Conservation (phyloP, 2,329 filamentous ascomycete species). For the Beauveria varroae region DNA sequence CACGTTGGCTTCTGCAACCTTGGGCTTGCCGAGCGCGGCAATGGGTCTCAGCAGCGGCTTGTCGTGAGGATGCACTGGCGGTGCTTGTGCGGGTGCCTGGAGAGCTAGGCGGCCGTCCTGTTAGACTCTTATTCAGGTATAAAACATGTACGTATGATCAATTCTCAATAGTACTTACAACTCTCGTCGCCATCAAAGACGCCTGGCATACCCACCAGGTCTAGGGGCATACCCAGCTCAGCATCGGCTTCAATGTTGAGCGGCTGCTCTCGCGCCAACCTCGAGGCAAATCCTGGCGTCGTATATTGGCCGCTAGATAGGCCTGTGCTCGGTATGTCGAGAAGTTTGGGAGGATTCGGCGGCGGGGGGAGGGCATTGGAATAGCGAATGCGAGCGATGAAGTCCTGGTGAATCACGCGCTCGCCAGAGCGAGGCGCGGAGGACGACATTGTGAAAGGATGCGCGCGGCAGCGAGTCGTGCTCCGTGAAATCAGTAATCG, state of each 20-base stretch:
- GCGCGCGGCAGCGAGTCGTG: conserved; percentile 9
- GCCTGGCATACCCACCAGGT: conserved; percentile 88
- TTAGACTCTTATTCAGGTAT: conserved; percentile 13
- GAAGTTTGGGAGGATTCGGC: conserved; percentile 88
- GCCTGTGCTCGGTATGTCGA: conserved; percentile 92
- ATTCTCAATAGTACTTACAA: conserved; percentile 47
- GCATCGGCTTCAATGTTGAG: conserved; percentile 96
- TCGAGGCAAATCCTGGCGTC: conserved; percentile 80
- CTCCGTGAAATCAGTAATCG: not conserved
- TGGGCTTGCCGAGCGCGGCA: conserved; percentile 76
- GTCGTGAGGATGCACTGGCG: conserved; percentile 74
- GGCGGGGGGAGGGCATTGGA: conserved; percentile 93
- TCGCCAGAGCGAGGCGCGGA: conserved; percentile 38
- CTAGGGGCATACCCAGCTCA: conserved; percentile 94
- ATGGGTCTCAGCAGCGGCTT: conserved; percentile 75
- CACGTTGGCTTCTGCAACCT: conserved; percentile 66
- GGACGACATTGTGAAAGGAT: conserved; percentile 23
- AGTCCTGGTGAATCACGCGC: conserved; percentile 78
- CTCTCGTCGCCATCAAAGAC: conserved; percentile 93
- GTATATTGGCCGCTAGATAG: conserved; percentile 83
- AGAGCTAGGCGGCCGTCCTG: conserved; percentile 52
- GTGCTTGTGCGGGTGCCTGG: conserved; percentile 64
- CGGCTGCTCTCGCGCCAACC: conserved; percentile 82
- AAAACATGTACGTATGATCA: not conserved
- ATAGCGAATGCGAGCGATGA: conserved; percentile 92